These are phyloP conservation scores for Cucurbitaria berberidis DNA, from an alignment of 2,329 filamentous ascomycete genomes.

Conservation along the genomic window DNA sequence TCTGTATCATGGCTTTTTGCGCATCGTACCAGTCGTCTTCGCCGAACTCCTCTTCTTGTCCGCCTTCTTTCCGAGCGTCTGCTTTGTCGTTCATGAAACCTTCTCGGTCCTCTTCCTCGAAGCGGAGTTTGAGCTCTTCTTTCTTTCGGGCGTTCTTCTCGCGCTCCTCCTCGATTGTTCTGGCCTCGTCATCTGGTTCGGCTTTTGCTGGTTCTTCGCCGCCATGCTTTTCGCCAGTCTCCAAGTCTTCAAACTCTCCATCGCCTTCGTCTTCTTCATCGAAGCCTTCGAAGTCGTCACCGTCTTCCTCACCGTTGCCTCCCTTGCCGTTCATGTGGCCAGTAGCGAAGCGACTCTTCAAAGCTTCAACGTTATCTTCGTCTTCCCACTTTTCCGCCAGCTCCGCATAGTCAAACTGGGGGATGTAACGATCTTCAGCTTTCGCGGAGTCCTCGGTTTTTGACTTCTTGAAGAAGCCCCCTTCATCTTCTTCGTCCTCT, in stretches of 20 bases:
- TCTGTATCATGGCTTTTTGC: conserved; percentile 92
- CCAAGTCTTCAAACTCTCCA: conserved; percentile 84
- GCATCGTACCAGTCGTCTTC: conserved; percentile 99
- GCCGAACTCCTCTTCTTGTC: conserved; percentile 79
- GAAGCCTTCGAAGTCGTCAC: conserved; percentile 63
- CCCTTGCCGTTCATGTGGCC: conserved; percentile 61
- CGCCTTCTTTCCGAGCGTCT: conserved; percentile 71
- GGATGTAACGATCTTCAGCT: conserved; percentile 78
- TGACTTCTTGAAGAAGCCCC: conserved; percentile 67
- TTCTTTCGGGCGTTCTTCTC: conserved; percentile 90
- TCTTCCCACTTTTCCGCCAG: conserved; percentile 86
- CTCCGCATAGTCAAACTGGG: conserved; percentile 77
- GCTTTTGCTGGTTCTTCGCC: conserved; percentile 48
- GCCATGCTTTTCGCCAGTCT: conserved; percentile 70
- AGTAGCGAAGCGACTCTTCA: conserved; percentile 78
- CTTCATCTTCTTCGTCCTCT: conserved; percentile 67
- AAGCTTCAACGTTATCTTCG: conserved; percentile 74
- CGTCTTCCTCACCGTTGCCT: conserved; percentile 48
- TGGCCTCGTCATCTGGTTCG: conserved; percentile 53
- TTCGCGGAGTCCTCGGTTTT: conserved; percentile 56
- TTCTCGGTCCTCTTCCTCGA: conserved; percentile 98
- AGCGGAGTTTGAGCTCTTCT: conserved; percentile 90
- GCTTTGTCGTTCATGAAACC: conserved; percentile 92
- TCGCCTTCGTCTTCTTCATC: conserved; percentile 71
- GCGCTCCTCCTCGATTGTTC: conserved; percentile 81